phyloP scores from a whole-genome alignment of 768 basidiomycete species.

The Dioszegia crocea region DNA sequence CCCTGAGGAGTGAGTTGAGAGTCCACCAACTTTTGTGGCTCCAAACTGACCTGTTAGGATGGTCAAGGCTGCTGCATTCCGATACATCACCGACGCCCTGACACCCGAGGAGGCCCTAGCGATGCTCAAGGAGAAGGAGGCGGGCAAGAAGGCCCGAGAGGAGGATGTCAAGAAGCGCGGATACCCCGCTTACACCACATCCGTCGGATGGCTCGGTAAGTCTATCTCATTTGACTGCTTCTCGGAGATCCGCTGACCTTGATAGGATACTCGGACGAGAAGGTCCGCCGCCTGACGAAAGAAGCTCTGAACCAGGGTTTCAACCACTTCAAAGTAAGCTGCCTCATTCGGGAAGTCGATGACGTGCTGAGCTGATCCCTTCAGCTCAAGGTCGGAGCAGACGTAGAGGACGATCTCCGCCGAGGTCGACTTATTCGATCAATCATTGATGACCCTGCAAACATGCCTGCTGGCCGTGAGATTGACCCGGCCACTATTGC shows the following conservation, averaged over 20 bases:
- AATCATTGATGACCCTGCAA: constrained; percentile 87
- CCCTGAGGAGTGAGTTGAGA: constrained; percentile 48
- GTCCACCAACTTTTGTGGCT: constrained; percentile 49
- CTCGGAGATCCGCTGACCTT: constrained; percentile 44
- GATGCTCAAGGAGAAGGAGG: constrained; percentile 72
- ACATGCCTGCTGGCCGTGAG: constrained; percentile 61
- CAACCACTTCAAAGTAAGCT: constrained; percentile 83
- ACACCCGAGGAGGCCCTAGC: constrained; percentile 83
- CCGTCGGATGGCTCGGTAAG: constrained; percentile 81
- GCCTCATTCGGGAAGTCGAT: too few relatives aligned
- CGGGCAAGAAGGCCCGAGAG: constrained; percentile 74
- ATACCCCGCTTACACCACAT: constrained; percentile 91
- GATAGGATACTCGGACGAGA: constrained; percentile 81
- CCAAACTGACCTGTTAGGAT: constrained; percentile 46
- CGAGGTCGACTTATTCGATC: constrained; percentile 84
- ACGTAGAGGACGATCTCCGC: constrained; percentile 74
- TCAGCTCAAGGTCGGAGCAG: constrained; percentile 88
- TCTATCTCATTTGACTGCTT: constrained; percentile 24
- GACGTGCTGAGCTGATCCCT: constrained; percentile 1
- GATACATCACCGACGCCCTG: constrained; percentile 90
- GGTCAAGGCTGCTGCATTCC: constrained; percentile 69
- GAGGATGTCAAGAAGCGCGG: constrained; percentile 64
- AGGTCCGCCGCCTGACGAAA: constrained; percentile 76
- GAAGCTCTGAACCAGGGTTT: constrained; percentile 82
- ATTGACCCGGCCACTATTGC: constrained; percentile 65